Percentiles rank a stretch among this genome's conserved stretches.
Evolutionary conservation across 345 rosid species (phyloP).

Genomic region (Salix dunnii): DNA sequence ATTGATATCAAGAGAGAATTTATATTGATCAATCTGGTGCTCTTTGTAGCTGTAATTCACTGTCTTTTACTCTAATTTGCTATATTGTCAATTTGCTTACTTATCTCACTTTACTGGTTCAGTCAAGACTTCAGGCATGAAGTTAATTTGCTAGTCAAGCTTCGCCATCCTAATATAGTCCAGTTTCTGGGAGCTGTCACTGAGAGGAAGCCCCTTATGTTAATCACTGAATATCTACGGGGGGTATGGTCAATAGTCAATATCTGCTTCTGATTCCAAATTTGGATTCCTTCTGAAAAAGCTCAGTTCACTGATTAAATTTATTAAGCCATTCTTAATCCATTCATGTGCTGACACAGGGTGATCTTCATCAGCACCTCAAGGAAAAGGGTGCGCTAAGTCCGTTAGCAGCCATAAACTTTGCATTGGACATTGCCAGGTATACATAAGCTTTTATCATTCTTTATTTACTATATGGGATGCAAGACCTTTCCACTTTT

Average conservation of each 20-base stretch:
- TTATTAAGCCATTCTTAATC: constrained; percentile 12
- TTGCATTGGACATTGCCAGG: constrained; percentile 98
- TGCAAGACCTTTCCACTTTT: neutral
- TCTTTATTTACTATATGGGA: neutral
- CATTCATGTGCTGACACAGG: constrained; percentile 43
- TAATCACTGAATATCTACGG: constrained; percentile 86
- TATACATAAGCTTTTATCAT: neutral
- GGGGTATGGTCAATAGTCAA: constrained; percentile 54
- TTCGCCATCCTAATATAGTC: constrained; percentile 98
- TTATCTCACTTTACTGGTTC: constrained; percentile 31
- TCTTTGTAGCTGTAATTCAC: constrained; percentile 8
- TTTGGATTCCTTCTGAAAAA: constrained; percentile 7
- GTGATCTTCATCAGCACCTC: constrained; percentile 95
- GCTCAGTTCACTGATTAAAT: constrained; percentile 2
- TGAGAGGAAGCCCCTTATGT: constrained; percentile 98
- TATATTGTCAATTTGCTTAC: constrained; percentile 10
- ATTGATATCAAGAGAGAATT: neutral
- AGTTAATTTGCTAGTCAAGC: constrained; percentile 93
- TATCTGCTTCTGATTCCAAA: constrained; percentile 15
- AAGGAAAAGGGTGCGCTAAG: constrained; percentile 88
- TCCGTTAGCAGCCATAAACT: constrained; percentile 82
- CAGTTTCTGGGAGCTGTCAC: constrained; percentile 99
- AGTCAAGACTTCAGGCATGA: constrained; percentile 99
- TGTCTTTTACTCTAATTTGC: neutral
- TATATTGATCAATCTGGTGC: constrained; percentile 11